Conservation (phyloP, 75 land plant genomes). For the Cupressus sempervirens region DNA sequence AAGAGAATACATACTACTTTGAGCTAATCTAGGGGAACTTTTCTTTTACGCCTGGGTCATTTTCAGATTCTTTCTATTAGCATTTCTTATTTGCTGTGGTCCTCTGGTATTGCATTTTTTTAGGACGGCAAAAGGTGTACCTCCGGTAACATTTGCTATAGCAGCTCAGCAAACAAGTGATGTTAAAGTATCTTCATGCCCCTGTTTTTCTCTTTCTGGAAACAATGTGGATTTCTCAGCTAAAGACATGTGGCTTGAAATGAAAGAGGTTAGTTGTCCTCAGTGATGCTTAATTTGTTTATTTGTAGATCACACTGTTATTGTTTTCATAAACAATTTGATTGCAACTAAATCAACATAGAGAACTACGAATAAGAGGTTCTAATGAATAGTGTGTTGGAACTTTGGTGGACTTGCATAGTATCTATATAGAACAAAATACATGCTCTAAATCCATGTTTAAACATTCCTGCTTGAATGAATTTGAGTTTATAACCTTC, state of each 20-base stretch:
- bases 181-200: slow-evolving; percentile 74
- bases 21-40: not conserved
- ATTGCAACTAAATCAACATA: not conserved
- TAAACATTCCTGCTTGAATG: no score
- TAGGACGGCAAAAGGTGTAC: slow-evolving; percentile 65
- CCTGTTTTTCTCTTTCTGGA: slow-evolving; percentile 77
- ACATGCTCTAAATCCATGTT: no score
- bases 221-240: slow-evolving; percentile 54
- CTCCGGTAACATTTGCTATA: slow-evolving; percentile 83
- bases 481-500: no score
- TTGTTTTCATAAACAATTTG: not conserved
- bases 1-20: not conserved
- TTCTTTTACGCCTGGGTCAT: slow-evolving; percentile 3
- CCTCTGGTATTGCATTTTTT: slow-evolving; percentile 4
- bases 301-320: not conserved
- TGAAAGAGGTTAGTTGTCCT: slow-evolving; percentile 68
- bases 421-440: no score
- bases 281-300: not conserved
- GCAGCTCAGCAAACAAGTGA: slow-evolving; percentile 70
- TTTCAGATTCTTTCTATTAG: slow-evolving; percentile 3
- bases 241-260: slow-evolving; percentile 82
- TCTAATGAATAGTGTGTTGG: no score
- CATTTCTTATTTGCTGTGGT: not conserved
- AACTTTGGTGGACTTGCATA: no score
- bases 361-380: no score